Evolutionary conservation across 2,329 filamentous ascomycete species (phyloP), one percentile per base, ranked within the genome.

Genomic region (Gremmenia infestans): DNA sequence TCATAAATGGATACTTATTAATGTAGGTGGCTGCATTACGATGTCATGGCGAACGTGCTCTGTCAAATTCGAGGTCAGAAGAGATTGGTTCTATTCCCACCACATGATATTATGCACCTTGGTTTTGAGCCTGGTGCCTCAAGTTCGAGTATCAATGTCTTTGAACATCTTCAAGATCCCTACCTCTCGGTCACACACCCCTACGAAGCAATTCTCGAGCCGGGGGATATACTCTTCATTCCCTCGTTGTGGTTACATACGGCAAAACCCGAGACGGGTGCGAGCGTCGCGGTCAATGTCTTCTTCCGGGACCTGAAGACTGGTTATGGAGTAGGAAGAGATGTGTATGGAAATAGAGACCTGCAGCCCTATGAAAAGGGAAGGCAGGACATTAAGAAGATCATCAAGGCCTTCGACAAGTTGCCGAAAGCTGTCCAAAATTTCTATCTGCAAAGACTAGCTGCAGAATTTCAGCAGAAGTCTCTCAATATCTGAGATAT

Each of bases 281-380:
- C 83, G 57, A 91, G 89, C 63, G 77, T 96, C 7, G 89, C 89
- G 0, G 85, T 96, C n/a, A 96, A 96, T 68, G 81, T 93, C 28
- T 96, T 96, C 75, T 96, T 95, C 73, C 83, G 85, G 45, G 86
- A 85, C 59, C 75, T 94, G 9, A 74, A 83, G 3, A 74, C 70
- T 3, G 83, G 81, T 1, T 94, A 94, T 69, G 84, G 89, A 0
- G 71, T 79, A 1, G 91, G 91, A 1, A 81, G 85, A 61, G 91
- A 96, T 69, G 87, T 96, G 0, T 96, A 96, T 68, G 91, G 89
- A 1, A 96, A 96, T 68, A 79, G 90, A 40, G 92, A 96, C 71
- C 71, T 96, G 50, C 86, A 87, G 40, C 88, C 87, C 1, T 96
- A 95, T 68, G 90, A 96, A 69, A 91, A 88, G 65, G 89, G 88